Percentiles rank a stretch among this genome's conserved stretches.
phyloP scores from a whole-genome alignment of 768 basidiomycete genomes.

The Russula lepida region DNA sequence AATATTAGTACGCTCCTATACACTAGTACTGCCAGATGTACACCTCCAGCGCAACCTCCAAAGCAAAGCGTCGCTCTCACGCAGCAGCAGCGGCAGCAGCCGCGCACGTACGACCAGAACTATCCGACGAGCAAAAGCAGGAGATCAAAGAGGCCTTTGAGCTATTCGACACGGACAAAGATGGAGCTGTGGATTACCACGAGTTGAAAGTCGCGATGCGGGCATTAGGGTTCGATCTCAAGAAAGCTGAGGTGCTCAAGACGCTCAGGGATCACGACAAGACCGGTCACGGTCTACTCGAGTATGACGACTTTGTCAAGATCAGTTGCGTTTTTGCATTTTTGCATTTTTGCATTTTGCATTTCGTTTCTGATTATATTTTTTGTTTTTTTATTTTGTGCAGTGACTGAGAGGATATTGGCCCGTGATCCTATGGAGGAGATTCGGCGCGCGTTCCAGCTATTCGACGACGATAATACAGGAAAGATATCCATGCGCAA shows the following conservation, averaged over 20 bases:
- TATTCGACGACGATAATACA: conserved; percentile 94
- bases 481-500: conserved; percentile 92
- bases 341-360: too few relatives aligned
- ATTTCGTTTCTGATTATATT: too few relatives aligned
- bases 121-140: conserved; percentile 83
- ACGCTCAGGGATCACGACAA: conserved; percentile 87
- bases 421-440: conserved; percentile 95
- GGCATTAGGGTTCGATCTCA: conserved; percentile 93
- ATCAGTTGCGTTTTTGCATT: conserved; percentile 68
- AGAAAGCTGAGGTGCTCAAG: conserved; percentile 97
- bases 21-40: conserved; percentile 35
- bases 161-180: conserved; percentile 98
- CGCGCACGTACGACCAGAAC: conserved; percentile 69
- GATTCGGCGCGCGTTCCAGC: conserved; percentile 88
- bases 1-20: too few relatives aligned
- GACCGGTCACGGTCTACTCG: conserved; percentile 75
- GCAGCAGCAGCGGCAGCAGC: conserved; percentile 26
- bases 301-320: conserved; percentile 88
- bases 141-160: conserved; percentile 99
- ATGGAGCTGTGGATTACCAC: conserved; percentile 93
- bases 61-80: conserved; percentile 47
- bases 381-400: not conserved
- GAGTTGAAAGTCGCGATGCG: conserved; percentile 99
- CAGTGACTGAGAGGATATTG: conserved; percentile 92
- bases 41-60: conserved; percentile 54